Evolutionary conservation across 345 rosid genomes (phyloP).

Genomic region (Eucalyptus lansdowneana): DNA sequence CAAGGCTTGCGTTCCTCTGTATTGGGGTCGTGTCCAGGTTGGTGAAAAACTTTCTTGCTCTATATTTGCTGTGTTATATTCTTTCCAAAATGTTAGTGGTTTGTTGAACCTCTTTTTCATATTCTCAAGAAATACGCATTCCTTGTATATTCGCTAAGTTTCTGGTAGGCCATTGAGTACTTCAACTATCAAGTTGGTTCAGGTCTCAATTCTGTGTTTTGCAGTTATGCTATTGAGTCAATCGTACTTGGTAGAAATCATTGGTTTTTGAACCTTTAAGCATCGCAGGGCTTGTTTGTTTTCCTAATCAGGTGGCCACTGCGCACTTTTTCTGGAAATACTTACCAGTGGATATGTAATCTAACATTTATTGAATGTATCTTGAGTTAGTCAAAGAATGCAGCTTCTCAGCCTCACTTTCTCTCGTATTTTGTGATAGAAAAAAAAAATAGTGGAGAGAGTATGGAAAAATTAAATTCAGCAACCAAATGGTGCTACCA

Average conservation of each 20-base stretch:
- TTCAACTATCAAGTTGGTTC: background rate
- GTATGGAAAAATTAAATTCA: background rate
- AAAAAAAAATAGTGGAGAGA: background rate
- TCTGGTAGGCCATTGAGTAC: background rate
- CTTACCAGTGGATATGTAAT: background rate
- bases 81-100: background rate
- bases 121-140: background rate
- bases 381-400: background rate
- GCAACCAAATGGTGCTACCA: background rate
- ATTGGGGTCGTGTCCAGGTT: slow-evolving; percentile 77
- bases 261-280: background rate
- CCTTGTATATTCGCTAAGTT: background rate
- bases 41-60: background rate
- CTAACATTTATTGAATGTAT: background rate
- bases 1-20: slow-evolving; percentile 60
- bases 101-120: background rate
- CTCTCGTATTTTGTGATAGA: background rate
- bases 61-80: background rate
- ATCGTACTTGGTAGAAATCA: background rate
- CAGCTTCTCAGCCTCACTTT: background rate
- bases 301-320: background rate
- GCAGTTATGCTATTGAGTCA: background rate
- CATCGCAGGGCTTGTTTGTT: background rate
- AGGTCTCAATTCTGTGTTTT: background rate
- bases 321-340: background rate